phyloP scores from a whole-genome alignment of 441 rosid genomes.

The Adansonia grandidieri region DNA sequence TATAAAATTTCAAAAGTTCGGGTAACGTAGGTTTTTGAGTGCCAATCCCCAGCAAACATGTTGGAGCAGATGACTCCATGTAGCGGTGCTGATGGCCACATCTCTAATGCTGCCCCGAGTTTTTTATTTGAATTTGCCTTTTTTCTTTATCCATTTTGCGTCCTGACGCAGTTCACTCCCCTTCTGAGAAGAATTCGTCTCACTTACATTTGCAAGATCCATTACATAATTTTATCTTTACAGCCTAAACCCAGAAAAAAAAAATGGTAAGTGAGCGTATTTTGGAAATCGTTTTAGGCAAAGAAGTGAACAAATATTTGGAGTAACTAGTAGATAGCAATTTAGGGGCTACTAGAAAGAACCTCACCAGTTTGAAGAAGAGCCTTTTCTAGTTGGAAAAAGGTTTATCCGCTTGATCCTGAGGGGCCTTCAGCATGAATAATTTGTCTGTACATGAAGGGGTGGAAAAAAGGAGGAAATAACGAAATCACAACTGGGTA shows the following conservation, averaged over 20 bases:
- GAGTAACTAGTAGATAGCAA: neutral
- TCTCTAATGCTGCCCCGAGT: neutral
- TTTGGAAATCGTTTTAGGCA: neutral
- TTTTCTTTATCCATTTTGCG: neutral
- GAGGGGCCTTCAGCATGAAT: constrained; percentile 81
- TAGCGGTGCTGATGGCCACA: neutral
- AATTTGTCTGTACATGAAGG: constrained; percentile 55
- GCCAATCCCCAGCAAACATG: constrained; percentile 6
- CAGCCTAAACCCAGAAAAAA: constrained; percentile 48
- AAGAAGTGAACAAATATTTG: neutral
- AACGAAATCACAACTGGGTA: neutral
- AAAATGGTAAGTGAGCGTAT: neutral
- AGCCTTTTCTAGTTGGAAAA: constrained; percentile 68
- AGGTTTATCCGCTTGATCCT: constrained; percentile 94
- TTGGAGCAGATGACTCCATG: neutral
- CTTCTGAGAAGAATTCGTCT: constrained; percentile 54
- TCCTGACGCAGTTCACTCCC: neutral
- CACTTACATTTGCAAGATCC: constrained; percentile 67
- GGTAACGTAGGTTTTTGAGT: too few species aligned
- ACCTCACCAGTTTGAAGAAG: constrained; percentile 59
- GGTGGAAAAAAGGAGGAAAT: neutral
- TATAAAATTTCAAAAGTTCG: too few species aligned
- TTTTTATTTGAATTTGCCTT: neutral
- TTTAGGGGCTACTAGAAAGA: neutral
- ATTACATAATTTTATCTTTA: constrained; percentile 66